These are phyloP conservation scores for Aspergillus sp. DNA, from an alignment of 2,329 filamentous ascomycete genomes.

Conservation along the genomic window DNA sequence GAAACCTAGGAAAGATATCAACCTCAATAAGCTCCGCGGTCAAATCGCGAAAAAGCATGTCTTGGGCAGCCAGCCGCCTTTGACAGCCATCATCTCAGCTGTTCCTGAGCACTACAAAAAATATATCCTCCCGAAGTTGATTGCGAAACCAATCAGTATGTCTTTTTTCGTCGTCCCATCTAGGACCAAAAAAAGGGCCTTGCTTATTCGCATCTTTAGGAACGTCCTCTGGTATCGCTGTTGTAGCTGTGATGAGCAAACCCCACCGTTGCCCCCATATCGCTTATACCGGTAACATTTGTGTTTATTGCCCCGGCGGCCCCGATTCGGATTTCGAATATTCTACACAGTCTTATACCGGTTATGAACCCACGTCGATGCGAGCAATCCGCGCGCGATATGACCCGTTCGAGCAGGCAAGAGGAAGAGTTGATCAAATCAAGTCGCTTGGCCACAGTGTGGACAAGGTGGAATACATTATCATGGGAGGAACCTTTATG, in stretches of 20 bases:
- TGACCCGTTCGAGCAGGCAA: constrained; percentile 95
- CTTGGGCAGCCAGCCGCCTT: constrained; percentile 79
- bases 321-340: constrained; percentile 99
- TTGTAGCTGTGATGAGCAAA: constrained; percentile 99
- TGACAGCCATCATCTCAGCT: constrained; percentile 96
- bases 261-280: constrained; percentile 97
- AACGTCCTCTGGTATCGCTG: constrained; percentile 93
- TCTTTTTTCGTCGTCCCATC: constrained; percentile 13
- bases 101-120: constrained; percentile 99
- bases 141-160: constrained; percentile 91
- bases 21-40: constrained; percentile 82
- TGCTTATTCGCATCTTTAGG: constrained; percentile 49
- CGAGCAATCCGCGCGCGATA: constrained; percentile 94
- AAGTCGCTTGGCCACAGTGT: constrained; percentile 94
- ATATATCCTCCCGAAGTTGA: constrained; percentile 92
- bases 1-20: constrained; percentile 79
- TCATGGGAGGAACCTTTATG: constrained; percentile 99
- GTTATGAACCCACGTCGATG: constrained; percentile 98
- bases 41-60: constrained; percentile 92
- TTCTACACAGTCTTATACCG: constrained; percentile 97
- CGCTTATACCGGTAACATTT: constrained; percentile 97
- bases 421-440: constrained; percentile 94
- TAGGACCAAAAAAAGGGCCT: too few species aligned
- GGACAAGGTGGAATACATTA: constrained; percentile 99
- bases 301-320: constrained; percentile 96